Base-by-base conservation (phyloP, 2,329 filamentous ascomycete species). In the Fusarium sp. region DNA sequence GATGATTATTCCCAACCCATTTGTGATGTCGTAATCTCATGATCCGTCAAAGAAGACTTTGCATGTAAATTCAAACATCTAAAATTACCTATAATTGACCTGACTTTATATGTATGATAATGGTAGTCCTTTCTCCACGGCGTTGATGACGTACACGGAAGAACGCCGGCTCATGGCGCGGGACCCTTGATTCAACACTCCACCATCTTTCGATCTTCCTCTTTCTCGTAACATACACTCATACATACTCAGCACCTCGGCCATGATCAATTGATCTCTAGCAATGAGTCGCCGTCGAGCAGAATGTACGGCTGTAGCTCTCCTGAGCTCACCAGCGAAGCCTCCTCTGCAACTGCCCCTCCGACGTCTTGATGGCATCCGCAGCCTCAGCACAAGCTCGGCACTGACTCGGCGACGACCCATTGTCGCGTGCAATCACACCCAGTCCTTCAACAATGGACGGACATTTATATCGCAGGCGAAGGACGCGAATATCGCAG, bases 401-500 rank as follows among this genome's bases (percentile, higher is more conserved):
- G 47, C 57, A 38, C 31, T 59, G 47, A 65, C 73, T 62, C 68
- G 50, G 50, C 61, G 54, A 47, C 66, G 64, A 28, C 58, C 67
- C 33, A 55, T 50, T 57, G 42, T 65, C 59, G 57, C 67, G 42
- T 59, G 56, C 48, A 63, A 41, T 20, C 33, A 61, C 38, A 31
- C 47, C 7, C 53, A 57, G 33, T 28, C 36, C 44, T 38, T 57
- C 45, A 58, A 61, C 8, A 54, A 64, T 41, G 65, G 65, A 41
- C 62, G 75, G 18, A 58, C 53, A 28, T 75, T 70, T 56, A 64
- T 65, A n/a, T 75, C 77, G 9, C 53, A 67, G 45, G 50, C 73
- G 20, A 70, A 67, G n/a, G 72, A 77, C 31, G 75, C 75, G 24
- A 76, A 81, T 26, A 84, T 94, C 61, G 93, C 92, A 30, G 86